Base-by-base conservation (phyloP, 306 rosid genomes). In the Castanea crenata region DNA sequence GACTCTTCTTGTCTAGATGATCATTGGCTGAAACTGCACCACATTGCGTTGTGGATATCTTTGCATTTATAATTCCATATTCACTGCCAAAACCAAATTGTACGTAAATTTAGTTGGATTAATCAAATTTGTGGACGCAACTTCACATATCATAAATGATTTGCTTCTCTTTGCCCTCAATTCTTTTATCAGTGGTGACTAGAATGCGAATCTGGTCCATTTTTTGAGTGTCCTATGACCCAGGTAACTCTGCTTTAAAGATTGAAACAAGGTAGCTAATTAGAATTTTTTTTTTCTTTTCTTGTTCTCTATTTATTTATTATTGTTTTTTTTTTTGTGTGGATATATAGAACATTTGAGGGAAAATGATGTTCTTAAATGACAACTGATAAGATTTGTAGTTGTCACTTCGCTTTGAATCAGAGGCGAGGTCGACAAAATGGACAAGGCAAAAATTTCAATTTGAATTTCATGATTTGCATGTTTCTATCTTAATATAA, bases 81-180 rank as follows among this genome's bases (percentile, higher is more conserved):
- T 75, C 57, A 29, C 7, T 65, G 34, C 34, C 29, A 38, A 71
- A 11, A 12, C 71, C 79, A 35, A 55, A 57, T 70, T 57, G 51
- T 13, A 35, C 74, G 18, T 21, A 23, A 55, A 76, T 54, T 59
- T 14, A 16, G 5, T 13, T 70, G 65, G 56, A 57, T 1, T 31
- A 34, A 41, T 57, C 83, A 52, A 83, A 80, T 11, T 61, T 63
- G 59, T 78, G 73, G 76, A 78, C 82, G 84, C 76, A 81, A 84
- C 74, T 59, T 35, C 82, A 21, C 29, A 20, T 38, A 55, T 27
- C 81, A 72, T 76, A 25, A 69, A 52, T 52, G 59, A 74, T 0
- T 3, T 44, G 0, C 18, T 13, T 64, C 20, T 52, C 38, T 63
- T 16, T 18, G 23, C 13, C 49, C 41, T 35, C 55, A 7, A 51